Percentiles rank a stretch among this genome's conserved stretches.
phyloP scores from a whole-genome alignment of 2,329 filamentous ascomycete genomes.

The Hymenoscyphus infarciens region DNA sequence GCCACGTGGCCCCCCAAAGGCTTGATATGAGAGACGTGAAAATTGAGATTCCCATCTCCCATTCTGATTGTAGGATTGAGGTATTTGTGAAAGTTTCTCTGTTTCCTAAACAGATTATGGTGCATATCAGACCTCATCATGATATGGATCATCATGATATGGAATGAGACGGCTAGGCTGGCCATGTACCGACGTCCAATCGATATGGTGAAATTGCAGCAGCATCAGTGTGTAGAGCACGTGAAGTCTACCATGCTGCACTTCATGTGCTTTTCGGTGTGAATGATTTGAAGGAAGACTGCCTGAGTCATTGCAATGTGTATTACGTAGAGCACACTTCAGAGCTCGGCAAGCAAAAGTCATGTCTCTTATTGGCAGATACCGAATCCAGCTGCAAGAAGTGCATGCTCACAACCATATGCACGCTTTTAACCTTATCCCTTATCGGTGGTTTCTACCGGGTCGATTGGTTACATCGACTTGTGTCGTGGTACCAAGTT shows the following conservation, averaged over 20 bases:
- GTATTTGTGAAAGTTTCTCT: not conserved
- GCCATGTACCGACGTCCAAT: not conserved
- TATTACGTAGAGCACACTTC: constrained; percentile 7
- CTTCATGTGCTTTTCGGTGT: not conserved
- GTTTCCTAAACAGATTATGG: not conserved
- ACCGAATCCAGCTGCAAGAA: not conserved
- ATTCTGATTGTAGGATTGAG: not conserved
- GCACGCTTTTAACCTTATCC: constrained; percentile 4
- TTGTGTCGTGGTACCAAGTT: not conserved
- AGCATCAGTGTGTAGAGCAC: not conserved
- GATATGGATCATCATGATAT: not conserved
- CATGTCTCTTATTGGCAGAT: not conserved
- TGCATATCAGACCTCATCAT: not conserved
- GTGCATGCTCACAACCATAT: not conserved
- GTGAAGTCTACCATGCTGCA: constrained; percentile 2
- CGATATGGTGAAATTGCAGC: too few relatives aligned
- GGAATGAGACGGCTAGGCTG: not conserved
- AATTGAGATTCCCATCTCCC: not conserved
- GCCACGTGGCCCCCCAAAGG: constrained; percentile 5
- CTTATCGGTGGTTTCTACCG: not conserved
- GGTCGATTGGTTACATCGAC: not conserved
- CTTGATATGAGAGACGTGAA: not conserved
- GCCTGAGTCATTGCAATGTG: constrained; percentile 10
- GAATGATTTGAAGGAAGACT: not conserved
- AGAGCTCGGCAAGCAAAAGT: not conserved